Evolutionary conservation across 2,329 filamentous ascomycete species (phyloP).

Genomic region (Botrytis cinerea): DNA sequence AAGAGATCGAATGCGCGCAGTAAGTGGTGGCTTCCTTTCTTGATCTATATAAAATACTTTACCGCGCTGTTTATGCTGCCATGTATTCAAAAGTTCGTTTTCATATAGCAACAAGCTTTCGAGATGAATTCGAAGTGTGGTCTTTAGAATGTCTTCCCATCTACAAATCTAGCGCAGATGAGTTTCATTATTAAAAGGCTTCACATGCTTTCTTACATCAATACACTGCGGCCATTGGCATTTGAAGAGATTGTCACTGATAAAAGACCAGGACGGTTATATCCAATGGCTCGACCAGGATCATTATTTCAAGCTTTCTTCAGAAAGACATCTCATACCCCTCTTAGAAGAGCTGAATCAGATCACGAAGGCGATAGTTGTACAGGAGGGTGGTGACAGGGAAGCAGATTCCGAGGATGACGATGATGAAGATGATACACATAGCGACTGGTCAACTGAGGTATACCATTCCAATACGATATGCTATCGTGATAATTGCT

Average conservation of each 20-base stretch:
- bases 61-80: neutral
- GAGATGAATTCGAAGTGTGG: too few species aligned
- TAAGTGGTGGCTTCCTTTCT: neutral
- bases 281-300: slow-evolving; percentile 20
- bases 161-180: neutral
- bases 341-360: slow-evolving; percentile 9
- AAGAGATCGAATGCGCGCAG: slow-evolving; percentile 5
- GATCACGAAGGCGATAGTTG: slow-evolving; percentile 15
- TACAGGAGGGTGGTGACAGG: slow-evolving; percentile 6
- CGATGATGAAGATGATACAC: slow-evolving; percentile 2
- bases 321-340: slow-evolving; percentile 9
- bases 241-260: neutral
- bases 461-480: neutral
- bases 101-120: neutral
- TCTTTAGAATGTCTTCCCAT: neutral
- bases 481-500: neutral
- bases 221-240: neutral
- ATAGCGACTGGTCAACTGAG: slow-evolving; percentile 7
- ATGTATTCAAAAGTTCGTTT: neutral
- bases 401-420: neutral
- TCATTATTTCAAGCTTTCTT: slow-evolving; percentile 16
- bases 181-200: too few species aligned
- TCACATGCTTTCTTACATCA: too few species aligned
- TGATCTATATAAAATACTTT: neutral
- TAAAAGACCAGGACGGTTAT: slow-evolving; percentile 16